Evolutionary conservation across 805 yeast genomes (phyloP).

Genomic region (Teunomyces gatunensis): DNA sequence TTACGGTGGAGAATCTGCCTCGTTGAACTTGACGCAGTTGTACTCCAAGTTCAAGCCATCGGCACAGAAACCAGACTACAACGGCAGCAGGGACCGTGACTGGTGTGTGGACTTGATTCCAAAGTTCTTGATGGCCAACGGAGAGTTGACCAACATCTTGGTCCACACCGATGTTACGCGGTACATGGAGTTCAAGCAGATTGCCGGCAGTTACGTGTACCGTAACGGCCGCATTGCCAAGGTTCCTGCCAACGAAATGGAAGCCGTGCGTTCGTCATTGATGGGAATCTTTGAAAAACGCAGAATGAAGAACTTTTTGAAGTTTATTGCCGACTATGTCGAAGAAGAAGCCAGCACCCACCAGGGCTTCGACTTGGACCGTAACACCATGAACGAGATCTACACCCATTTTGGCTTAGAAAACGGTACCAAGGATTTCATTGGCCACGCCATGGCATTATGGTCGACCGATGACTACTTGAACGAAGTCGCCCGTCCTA

Average conservation of each 20-base stretch:
- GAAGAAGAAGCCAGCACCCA: slow-evolving; percentile 81
- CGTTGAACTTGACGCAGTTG: slow-evolving; percentile 65
- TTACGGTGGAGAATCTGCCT: slow-evolving; percentile 92
- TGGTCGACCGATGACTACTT: slow-evolving; percentile 92
- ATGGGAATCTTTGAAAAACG: slow-evolving; percentile 97
- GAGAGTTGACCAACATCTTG: slow-evolving; percentile 92
- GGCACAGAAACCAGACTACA: slow-evolving; percentile 61
- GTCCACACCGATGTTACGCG: slow-evolving; percentile 95
- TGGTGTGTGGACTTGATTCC: slow-evolving; percentile 98
- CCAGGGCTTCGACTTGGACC: slow-evolving; percentile 81
- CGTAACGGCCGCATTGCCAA: slow-evolving; percentile 88
- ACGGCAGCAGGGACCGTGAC: slow-evolving; percentile 88
- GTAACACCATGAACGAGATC: slow-evolving; percentile 86
- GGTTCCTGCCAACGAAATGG: slow-evolving; percentile 89
- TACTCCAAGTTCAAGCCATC: slow-evolving; percentile 84
- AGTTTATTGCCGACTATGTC: slow-evolving; percentile 77
- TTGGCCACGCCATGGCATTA: slow-evolving; percentile 98
- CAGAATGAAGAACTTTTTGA: slow-evolving; percentile 88
- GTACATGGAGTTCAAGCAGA: slow-evolving; percentile 93
- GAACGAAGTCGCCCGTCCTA: slow-evolving; percentile 85
- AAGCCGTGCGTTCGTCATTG: slow-evolving; percentile 86
- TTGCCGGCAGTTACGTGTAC: slow-evolving; percentile 93
- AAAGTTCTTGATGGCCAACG: slow-evolving; percentile 95
- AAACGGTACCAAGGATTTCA: slow-evolving; percentile 89
- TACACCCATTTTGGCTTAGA: slow-evolving; percentile 88